phyloP scores from a whole-genome alignment of 306 rosid species.

The Cicer bijugum region DNA sequence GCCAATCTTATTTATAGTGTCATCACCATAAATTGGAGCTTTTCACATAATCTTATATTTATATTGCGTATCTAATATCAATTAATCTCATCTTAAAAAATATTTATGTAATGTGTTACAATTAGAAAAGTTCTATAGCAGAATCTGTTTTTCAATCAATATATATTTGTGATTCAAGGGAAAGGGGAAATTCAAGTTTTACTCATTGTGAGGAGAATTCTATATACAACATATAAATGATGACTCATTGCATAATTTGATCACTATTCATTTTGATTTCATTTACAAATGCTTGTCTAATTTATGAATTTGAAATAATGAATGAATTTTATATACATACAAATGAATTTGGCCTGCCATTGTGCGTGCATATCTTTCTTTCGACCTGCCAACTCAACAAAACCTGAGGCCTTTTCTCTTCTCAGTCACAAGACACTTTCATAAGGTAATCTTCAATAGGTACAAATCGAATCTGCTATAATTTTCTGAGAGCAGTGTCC shows the following conservation, averaged over 20 bases:
- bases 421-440: not conserved
- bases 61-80: too few relatives aligned
- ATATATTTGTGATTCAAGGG: not conserved
- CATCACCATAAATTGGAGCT: too few relatives aligned
- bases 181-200: not conserved
- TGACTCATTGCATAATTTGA: not conserved
- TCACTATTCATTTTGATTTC: conserved; percentile 26
- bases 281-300: conserved; percentile 33
- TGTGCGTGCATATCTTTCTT: conserved; percentile 11
- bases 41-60: too few relatives aligned
- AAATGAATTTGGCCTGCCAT: conserved; percentile 28
- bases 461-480: conserved; percentile 20
- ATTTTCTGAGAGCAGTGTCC: conserved; percentile 5
- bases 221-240: too few relatives aligned
- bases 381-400: conserved; percentile 36
- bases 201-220: not conserved
- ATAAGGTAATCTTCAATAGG: not conserved
- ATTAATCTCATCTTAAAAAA: too few relatives aligned
- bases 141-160: not conserved
- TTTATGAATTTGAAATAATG: conserved; percentile 34
- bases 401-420: conserved; percentile 35
- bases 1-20: too few relatives aligned
- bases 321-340: conserved; percentile 35
- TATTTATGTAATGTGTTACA: too few relatives aligned
- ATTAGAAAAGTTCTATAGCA: not conserved